Percentiles rank a stretch among this genome's conserved stretches.
phyloP scores from a whole-genome alignment of 768 basidiomycete species.

The Tulasnella calospora region DNA sequence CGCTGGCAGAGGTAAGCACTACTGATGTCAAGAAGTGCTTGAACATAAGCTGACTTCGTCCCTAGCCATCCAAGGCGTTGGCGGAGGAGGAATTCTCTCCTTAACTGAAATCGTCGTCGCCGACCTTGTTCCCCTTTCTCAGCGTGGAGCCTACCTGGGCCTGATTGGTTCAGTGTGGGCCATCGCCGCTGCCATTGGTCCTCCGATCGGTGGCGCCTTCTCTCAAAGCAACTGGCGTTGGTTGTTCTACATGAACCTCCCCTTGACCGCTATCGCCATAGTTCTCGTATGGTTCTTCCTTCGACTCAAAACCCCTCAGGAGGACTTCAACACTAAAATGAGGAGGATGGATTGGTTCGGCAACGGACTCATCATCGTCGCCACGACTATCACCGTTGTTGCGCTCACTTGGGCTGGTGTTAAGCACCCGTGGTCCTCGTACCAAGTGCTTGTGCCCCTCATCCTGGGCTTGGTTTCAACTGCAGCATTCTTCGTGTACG shows the following conservation, averaged over 20 bases:
- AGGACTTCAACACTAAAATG: no score
- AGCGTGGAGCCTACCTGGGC: slow-evolving; percentile 43
- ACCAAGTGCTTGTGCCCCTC: no score
- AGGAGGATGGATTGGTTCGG: no score
- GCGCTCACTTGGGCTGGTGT: no score
- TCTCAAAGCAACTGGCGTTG: slow-evolving; percentile 22
- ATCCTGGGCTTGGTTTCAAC: no score
- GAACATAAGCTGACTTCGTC: background rate
- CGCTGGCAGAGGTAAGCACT: slow-evolving; percentile 34
- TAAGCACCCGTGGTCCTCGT: no score
- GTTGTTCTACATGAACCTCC: slow-evolving; percentile 37
- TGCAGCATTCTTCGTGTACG: no score
- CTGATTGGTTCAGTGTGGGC: slow-evolving; percentile 41
- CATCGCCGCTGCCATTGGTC: slow-evolving; percentile 28
- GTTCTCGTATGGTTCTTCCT: no score
- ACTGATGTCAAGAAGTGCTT: background rate
- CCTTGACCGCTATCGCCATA: slow-evolving; percentile 32
- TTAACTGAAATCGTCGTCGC: slow-evolving; percentile 43
- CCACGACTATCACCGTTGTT: no score
- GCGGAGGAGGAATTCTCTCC: slow-evolving; percentile 41
- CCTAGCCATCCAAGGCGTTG: slow-evolving; percentile 36
- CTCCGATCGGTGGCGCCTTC: slow-evolving; percentile 31
- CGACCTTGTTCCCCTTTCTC: slow-evolving; percentile 47
- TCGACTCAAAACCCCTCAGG: no score
- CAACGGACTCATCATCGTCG: no score